Conservation (phyloP, 2,329 filamentous ascomycete genomes). For the Xylaria sp. region DNA sequence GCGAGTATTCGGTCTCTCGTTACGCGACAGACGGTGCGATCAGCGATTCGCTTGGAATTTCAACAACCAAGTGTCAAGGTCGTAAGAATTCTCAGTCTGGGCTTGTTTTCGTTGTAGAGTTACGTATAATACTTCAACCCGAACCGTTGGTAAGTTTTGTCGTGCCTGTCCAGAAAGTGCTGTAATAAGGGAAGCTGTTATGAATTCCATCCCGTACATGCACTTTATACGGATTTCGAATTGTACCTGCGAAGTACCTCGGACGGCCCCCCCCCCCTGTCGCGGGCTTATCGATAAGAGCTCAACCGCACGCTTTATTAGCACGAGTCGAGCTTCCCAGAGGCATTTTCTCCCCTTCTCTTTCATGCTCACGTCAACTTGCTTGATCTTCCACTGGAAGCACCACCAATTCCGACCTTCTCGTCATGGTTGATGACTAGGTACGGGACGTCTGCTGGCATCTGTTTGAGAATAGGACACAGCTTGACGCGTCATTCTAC, state of each 20-base stretch:
- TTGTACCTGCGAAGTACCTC: neutral
- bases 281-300: neutral
- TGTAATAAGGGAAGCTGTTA: neutral
- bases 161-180: neutral
- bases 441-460: neutral
- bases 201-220: neutral
- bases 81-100: neutral
- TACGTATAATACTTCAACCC: neutral
- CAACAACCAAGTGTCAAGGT: neutral
- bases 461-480: neutral
- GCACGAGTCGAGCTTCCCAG: neutral
- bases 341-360: neutral
- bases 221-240: neutral
- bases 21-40: neutral
- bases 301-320: neutral
- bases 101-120: neutral
- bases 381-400: neutral
- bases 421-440: neutral
- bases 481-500: neutral
- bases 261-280: neutral
- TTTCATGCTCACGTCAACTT: neutral
- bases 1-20: constrained; percentile 3
- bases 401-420: neutral
- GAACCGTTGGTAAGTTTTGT: neutral
- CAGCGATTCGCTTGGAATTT: neutral